These are phyloP conservation scores for Jatropha curcas DNA, from an alignment of 345 rosid genomes.

Conservation along the genomic window DNA sequence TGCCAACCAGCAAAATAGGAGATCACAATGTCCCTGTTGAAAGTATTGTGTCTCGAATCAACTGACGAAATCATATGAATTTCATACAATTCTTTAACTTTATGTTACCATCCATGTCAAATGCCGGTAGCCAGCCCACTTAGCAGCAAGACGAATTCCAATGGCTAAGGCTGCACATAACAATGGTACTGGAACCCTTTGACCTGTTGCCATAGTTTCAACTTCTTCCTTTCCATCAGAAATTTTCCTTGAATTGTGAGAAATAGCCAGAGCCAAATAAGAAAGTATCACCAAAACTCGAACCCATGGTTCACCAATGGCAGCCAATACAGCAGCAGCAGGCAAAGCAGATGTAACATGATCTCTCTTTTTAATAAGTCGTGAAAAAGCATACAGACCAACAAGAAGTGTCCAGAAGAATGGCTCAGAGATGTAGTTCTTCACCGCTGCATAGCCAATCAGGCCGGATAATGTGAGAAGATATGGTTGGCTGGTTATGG, in stretches of 20 bases:
- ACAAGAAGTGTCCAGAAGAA: slow-evolving; percentile 76
- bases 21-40: neutral
- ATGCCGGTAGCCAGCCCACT: slow-evolving; percentile 89
- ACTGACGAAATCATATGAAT: no score
- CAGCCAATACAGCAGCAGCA: slow-evolving; percentile 73
- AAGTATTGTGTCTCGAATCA: no score
- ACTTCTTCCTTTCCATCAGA: slow-evolving; percentile 42
- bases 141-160: slow-evolving; percentile 77
- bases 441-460: slow-evolving; percentile 74
- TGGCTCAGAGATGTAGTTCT: slow-evolving; percentile 70
- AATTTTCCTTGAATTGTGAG: slow-evolving; percentile 51
- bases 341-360: slow-evolving; percentile 78
- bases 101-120: slow-evolving; percentile 87
- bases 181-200: slow-evolving; percentile 61
- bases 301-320: slow-evolving; percentile 92
- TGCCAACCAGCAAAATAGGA: neutral
- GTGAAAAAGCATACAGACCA: slow-evolving; percentile 60
- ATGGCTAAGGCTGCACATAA: slow-evolving; percentile 71
- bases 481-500: slow-evolving; percentile 60
- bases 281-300: slow-evolving; percentile 54
- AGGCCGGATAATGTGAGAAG: slow-evolving; percentile 66
- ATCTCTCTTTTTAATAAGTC: slow-evolving; percentile 65
- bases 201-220: slow-evolving; percentile 31
- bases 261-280: slow-evolving; percentile 65
- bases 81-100: slow-evolving; percentile 11